Conservation (phyloP, 257 asterid species). For the Salvia splendens region DNA sequence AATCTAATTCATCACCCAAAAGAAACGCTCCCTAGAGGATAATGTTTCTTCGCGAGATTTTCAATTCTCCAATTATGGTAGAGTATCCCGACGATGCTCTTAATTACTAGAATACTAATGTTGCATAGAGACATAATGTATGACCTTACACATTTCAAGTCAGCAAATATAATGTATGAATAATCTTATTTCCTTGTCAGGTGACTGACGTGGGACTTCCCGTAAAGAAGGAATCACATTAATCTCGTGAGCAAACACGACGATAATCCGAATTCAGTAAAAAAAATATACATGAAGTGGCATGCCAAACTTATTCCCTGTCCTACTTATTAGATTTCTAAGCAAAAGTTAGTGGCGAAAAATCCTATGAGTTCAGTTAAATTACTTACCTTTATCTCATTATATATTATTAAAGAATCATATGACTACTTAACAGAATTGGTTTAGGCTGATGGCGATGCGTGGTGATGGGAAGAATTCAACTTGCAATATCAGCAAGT, state of each 20-base stretch:
- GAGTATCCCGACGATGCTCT: not conserved
- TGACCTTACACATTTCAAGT: not conserved
- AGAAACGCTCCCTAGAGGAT: not conserved
- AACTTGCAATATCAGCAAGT: too few relatives aligned
- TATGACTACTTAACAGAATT: not conserved
- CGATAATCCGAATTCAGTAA: conserved; percentile 4
- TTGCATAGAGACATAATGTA: not conserved
- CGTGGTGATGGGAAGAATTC: too few relatives aligned
- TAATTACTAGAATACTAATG: not conserved
- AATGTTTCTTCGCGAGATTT: not conserved
- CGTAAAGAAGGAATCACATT: not conserved
- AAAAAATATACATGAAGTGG: not conserved
- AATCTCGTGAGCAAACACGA: not conserved
- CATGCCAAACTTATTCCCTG: not conserved
- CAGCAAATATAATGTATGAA: not conserved
- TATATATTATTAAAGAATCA: not conserved
- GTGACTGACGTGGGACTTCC: not conserved
- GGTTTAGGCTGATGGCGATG: too few relatives aligned
- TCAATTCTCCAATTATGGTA: not conserved
- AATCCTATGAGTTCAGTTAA: conserved; percentile 11
- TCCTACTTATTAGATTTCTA: not conserved
- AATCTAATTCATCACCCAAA: too few relatives aligned
- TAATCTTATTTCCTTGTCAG: not conserved
- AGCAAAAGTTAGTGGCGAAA: not conserved
- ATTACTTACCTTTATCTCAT: not conserved